Base-by-base conservation (phyloP, 495 filamentous ascomycete species). In the Parathielavia appendiculata region DNA sequence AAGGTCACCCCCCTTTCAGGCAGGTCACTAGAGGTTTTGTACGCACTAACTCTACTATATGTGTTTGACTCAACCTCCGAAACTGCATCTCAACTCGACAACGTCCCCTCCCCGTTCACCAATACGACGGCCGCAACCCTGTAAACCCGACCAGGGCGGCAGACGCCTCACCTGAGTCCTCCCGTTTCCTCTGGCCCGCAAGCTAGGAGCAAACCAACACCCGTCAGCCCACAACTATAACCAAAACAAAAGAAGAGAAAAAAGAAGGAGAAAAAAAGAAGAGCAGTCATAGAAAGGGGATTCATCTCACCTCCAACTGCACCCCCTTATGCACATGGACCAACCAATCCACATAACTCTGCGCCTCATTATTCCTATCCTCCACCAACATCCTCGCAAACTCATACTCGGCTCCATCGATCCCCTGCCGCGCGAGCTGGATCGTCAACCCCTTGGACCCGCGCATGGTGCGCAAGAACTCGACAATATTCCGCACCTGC, bases 271-370 rank as follows among this genome's bases (percentile, higher is more conserved):
- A 34, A 32, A 5, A 26, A 22, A 20, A 51, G 35, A 36, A 49
- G 12, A 20, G 34, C n/a, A n/a, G n/a, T n/a, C n/a, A n/a, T n/a
- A n/a, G n/a, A n/a, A 38, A 30, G n/a, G 23, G 26, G 26, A 30
- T 30, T 30, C 6, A 23, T 48, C 82, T 72, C 68, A 86, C 86
- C 80, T 97, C 92, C 57, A 96, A 73, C 69, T 95, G 91, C 59
- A 97, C 89, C 66, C 87, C 86, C 63, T 91, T 86, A 69, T 99
- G 93, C 50, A 97, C 76, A 73, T 96, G 90, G 54, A 99, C 93
- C 71, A 99, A 73, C 93, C 93, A 99, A 74, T 99, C 93, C 17
- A 97, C 93, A 74, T 99, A 97, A 63, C 87, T 92, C 72, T 92
- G 90, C 35, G 93, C 93, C 73, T 99, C 93, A 62, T 95, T 96